Evolutionary conservation across 768 basidiomycete genomes (phyloP), one percentile per base, ranked within the genome.

Genomic region (Galerina sulciceps): DNA sequence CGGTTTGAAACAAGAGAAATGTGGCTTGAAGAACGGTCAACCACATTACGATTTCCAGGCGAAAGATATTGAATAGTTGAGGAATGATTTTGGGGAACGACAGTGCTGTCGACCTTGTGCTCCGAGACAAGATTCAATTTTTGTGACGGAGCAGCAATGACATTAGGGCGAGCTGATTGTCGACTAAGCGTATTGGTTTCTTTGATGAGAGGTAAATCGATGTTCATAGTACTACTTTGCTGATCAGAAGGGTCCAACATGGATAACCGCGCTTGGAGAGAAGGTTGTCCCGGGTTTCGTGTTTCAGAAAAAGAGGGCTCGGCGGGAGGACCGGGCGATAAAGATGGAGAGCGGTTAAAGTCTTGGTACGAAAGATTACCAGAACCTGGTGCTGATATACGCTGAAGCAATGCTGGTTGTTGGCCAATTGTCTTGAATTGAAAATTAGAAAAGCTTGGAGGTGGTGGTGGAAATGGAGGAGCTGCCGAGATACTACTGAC

Each of bases 371-470:
- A 11, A n/a, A 53, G 20, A 26, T 15, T 45, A 42, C 70, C 69
- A 20, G 73, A 65, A 42, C 72, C 66, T 2, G 73, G 66, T 38
- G 68, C 66, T 34, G 81, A 76, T 36, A 88, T 73, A 20, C 87
- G 82, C 59, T 75, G 78, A 23, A 88, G 74, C 17, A 88, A 72
- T 13, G 74, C 71, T 0, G 86, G 85, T 58, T 74, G 70, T 64
- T 83, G 79, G 26, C 86, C 86, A 40, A 89, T 88, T 4, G 70
- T 78, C 10, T 62, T 69, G 66, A 87, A 88, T 23, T 72, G 74
- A 66, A 87, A 77, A 53, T 73, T 67, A n/a, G 76, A 61, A 55
- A 84, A 78, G 42, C 61, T 48, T n/a, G 68, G 74, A 4, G 83
- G 34, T 20, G 36, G 35, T 56, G 31, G 13, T 35, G 49, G n/a